Base-by-base conservation (phyloP, 2,329 filamentous ascomycete species). In the Botrytis hyacinthi region DNA sequence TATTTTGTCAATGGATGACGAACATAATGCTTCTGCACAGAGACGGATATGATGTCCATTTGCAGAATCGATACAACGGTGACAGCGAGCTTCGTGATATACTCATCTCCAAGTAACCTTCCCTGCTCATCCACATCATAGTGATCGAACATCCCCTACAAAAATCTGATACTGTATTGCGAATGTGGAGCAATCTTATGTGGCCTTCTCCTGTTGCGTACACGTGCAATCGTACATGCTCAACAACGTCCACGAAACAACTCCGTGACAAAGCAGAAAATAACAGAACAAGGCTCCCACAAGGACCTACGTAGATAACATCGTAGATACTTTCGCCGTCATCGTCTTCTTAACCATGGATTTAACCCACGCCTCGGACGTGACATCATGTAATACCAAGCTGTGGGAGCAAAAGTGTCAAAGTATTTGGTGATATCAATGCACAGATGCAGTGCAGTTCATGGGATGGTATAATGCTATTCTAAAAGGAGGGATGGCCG, bases 301-400 rank as follows among this genome's bases (percentile, higher is more conserved):
- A 37, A 54, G 37, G 51, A 69, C 71, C 57, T 37, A 51, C 42
- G 42, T 60, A 69, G 51, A 54, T 73, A 46, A 29, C 44, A 42
- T 69, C 32, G 32, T 61, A 69, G 51, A 54, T 73, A 37, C 46
- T 37, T 35, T 51, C 42, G n/a, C 63, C 35, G n/a, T 60, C 51
- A 40, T 29, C 32, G 46, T 73, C 42, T 51, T 51, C 37, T 61
- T 40, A 69, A 42, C 32, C 42, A 14, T 61, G 63, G 22, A 69
- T n/a, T 51, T n/a, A 37, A 63, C 42, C 51, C 71, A 72, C 40
- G 54, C 26, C 63, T 42, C 48, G 42, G n/a, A 68, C 59, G 29
- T 59, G 40, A 68, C 46, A 67, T 67, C 70, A 69, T 32, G 63
- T 72, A 61, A 61, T 46, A 72, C 44, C 35, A n/a, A 71, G 60